Evolutionary conservation across 257 asterid genomes (phyloP).

Genomic region (Echites panduratus): DNA sequence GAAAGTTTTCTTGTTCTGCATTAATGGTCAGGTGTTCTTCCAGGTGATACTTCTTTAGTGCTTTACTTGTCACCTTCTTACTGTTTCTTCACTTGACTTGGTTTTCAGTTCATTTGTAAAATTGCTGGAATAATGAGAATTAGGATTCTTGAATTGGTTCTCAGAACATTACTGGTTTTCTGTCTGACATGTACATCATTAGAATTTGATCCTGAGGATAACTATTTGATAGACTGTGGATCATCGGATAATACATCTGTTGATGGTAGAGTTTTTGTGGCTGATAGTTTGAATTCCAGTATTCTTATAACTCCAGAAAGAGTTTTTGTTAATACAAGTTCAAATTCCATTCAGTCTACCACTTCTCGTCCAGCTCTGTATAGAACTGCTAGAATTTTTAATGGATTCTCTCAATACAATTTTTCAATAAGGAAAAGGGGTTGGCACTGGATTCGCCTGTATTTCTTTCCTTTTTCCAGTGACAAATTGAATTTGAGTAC

Average conservation of each 20-base stretch:
- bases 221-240: slow-evolving; percentile 37
- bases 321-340: slow-evolving; percentile 15
- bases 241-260: slow-evolving; percentile 22
- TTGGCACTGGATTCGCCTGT: slow-evolving; percentile 30
- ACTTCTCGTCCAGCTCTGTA: slow-evolving; percentile 22
- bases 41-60: background rate
- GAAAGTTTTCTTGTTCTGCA: background rate
- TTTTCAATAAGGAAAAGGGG: slow-evolving; percentile 34
- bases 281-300: slow-evolving; percentile 24
- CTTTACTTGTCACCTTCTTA: background rate
- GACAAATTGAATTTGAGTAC: slow-evolving; percentile 17
- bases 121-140: slow-evolving; percentile 4
- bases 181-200: slow-evolving; percentile 17
- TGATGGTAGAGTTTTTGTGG: slow-evolving; percentile 30
- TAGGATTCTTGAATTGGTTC: background rate
- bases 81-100: background rate
- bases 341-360: slow-evolving; percentile 20
- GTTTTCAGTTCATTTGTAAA: background rate
- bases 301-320: slow-evolving; percentile 22
- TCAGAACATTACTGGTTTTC: slow-evolving; percentile 6
- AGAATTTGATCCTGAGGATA: slow-evolving; percentile 34
- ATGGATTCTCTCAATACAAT: slow-evolving; percentile 19
- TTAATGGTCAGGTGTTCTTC: slow-evolving; percentile 7
- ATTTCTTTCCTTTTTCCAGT: slow-evolving; percentile 30
- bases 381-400: slow-evolving; percentile 32